Base-by-base conservation (phyloP, 2,329 filamentous ascomycete species). In the Cordyceps cicadae region DNA sequence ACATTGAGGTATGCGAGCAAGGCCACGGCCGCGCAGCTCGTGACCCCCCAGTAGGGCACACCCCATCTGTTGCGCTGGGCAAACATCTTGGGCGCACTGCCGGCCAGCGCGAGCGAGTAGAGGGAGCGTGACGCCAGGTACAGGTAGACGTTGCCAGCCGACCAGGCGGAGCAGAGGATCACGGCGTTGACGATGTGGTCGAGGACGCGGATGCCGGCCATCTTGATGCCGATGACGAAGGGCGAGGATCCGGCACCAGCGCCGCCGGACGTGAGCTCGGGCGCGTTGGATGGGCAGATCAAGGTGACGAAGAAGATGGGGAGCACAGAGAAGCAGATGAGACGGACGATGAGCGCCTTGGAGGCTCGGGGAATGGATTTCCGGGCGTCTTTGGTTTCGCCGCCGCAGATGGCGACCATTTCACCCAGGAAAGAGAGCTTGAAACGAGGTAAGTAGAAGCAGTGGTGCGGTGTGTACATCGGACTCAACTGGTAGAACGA, bases 151-250 rank as follows among this genome's bases (percentile, higher is more conserved):
- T 81, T 82, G 3, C 79, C 81, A 0, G 81, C 80, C 1, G 80
- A 83, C 67, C 81, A 79, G 14, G 82, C 82, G 0, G 80, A 81
- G 3, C 54, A 58, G 66, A 60, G 58, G 24, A 60, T 50, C 29
- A 55, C 43, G 51, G 80, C 84, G 70, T 89, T 89, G 77, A 89
- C 85, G 64, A 89, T 81, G 26, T 79, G 80, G 26, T 85, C 84
- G 15, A 89, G 78, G 2, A 80, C 81, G 1, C 71, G 68, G 49
- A 90, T 82, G 50, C 84, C 83, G 7, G 85, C 84, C 61, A 84
- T 77, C 63, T 81, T 74, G 62, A 85, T 84, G 26, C 83, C 82
- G 64, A 89, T 82, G 62, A 89, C 86, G 67, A 89, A 88, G 0
- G 87, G 87, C 17, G 72, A 75, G 3, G 72, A 67, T 0, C 70